Base-by-base conservation (phyloP, 768 basidiomycete genomes). In the Boletellus ananas region DNA sequence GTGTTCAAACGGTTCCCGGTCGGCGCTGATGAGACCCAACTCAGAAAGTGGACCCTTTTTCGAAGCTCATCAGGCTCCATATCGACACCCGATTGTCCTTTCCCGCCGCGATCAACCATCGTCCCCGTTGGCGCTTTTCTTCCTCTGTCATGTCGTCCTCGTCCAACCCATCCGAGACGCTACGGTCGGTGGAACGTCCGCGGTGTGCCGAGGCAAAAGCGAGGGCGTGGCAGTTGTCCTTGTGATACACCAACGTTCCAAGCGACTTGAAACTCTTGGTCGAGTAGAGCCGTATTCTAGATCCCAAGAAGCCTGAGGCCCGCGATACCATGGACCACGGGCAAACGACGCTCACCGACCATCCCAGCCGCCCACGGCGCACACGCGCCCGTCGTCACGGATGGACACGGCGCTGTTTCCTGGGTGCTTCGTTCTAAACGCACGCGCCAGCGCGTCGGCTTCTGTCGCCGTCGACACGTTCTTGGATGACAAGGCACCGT, bases 301-400 rank as follows among this genome's bases (percentile, higher is more conserved):
- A 34, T 14, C 6, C 27, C 20, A 38, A 34, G 34, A 14, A 37
- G 9, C 3, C 47, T 37, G 29, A 48, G 20, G 17, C 43, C 21
- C 9, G n/a, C 10, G 11, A 47, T 23, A 36, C 36, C 18, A 23
- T 20, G 40, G 3, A 34, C 13, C n/a, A 36, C 13, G 27, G 25
- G 50, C 39, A 20, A n/a, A 23, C 14, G 13, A 37, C 6, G 70
- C 87, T 58, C 56, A 94, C 94, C 76, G 81, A 33, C 95, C 94
- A 54, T 98, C 94, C 95, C 95, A 97, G 0, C 94, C 92, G 3
- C 87, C 94, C 2, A 94, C 73, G 0, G 93, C 94, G 58, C 93
- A 87, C 0, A 97, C 80, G 18, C 79, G 78, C 0, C 84, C 90
- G 56, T 89, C 85, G 33, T 80, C 76, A 6, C 83, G 81, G 12